These are phyloP conservation scores for Eimeria zaria DNA, from an alignment of 169 alveolate species.

Conservation along the genomic window DNA sequence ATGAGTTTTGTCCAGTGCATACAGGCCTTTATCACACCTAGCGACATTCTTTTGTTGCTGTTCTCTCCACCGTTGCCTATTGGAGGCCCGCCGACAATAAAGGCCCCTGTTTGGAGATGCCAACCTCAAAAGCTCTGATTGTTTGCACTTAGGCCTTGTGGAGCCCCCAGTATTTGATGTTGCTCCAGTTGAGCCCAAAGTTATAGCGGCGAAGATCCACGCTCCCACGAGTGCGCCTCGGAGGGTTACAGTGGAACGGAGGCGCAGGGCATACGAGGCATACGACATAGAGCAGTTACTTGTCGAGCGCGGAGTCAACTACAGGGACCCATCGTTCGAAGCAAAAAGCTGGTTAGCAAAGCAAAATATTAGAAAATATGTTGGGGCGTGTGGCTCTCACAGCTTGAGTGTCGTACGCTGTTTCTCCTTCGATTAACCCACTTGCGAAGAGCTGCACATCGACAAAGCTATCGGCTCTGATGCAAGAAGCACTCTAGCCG, in stretches of 20 bases:
- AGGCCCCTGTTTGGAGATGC: neutral
- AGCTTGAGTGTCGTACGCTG: neutral
- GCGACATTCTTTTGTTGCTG: neutral
- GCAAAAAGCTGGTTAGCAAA: constrained; percentile 76
- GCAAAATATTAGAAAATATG: neutral
- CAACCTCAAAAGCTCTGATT: neutral
- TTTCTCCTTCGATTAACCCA: neutral
- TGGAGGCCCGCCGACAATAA: neutral
- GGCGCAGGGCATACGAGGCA: constrained; percentile 88
- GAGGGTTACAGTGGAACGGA: constrained; percentile 95
- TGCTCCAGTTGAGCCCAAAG: constrained; percentile 90
- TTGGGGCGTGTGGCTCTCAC: neutral
- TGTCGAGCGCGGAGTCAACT: constrained; percentile 92
- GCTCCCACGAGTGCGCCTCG: constrained; percentile 96
- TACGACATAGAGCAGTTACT: constrained; percentile 93
- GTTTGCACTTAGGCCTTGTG: constrained; percentile 16
- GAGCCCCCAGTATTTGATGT: constrained; percentile 27
- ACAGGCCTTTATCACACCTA: neutral
- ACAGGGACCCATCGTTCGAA: constrained; percentile 87
- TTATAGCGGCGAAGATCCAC: constrained; percentile 95
- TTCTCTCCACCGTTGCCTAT: neutral
- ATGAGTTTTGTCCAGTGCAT: neutral
- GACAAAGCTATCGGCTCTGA: neutral
- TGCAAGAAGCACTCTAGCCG: neutral
- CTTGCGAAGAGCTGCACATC: neutral